Base-by-base conservation (phyloP, 2,329 filamentous ascomycete species). In the Aspergillus luchuensis region DNA sequence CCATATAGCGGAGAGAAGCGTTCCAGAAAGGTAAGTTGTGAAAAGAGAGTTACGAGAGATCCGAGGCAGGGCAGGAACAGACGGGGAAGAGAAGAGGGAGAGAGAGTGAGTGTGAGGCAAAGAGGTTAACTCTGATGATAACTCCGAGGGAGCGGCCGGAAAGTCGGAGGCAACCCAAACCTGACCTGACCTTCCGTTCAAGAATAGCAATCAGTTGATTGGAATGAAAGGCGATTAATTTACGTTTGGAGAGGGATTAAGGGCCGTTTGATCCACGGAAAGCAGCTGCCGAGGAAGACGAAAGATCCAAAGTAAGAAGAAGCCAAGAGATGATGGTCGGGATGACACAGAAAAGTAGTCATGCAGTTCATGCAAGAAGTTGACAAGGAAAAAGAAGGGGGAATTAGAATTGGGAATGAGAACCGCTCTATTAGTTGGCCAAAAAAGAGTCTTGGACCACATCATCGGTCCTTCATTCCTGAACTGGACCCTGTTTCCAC, bases 401-500 rank as follows among this genome's bases (percentile, higher is more conserved):
- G 3, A 28, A 28, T 28, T 5, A 23, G 25, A 49, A 11, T 28
- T 28, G 10, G 30, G 23, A 13, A 33, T 17, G 11, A 8, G 25
- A 30, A 33, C 25, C 2, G 33, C n/a, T 41, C 51, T n/a, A 49
- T 23, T 28, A 28, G 13, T 30, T 17, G 11, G 15, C 2, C 2
- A 15, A 8, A 4, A 15, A 4, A 43, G 52, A 41, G 52, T 55
- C 52, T 55, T 55, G 52, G 52, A 55, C 41, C 52, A 55, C 52
- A 55, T 55, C 52, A 55, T 55, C 39, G 36, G 33, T 13, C 33
- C 33, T 36, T 36, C 33, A 36, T 36, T 36, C 33, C 33, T 36
- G 10, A 13, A 11, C 33, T 36, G 11, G 39, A 43, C 17, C 39
- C 39, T 43, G 39, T 17, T n/a, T 17, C 39, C 17, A 17, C 28